Base-by-base conservation (phyloP, 768 basidiomycete species). In the Chalciporus pseudorubinellus region DNA sequence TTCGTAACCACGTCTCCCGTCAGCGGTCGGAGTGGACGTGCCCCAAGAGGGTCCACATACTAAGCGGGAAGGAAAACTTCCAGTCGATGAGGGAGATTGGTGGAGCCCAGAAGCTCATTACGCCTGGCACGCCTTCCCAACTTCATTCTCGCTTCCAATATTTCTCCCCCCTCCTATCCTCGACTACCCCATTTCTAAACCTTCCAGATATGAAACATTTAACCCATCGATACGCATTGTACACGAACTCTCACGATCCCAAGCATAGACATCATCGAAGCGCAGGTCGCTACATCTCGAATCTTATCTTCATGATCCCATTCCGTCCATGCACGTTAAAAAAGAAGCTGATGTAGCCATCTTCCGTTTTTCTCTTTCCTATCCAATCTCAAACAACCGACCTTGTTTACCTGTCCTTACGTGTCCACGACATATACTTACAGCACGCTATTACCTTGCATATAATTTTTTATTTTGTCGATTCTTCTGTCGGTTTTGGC, bases 191-290 rank as follows among this genome's bases (percentile, higher is more conserved):
- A 20, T 48, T 45, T 58, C 18, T n/a, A 34, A 28, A 19, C 51
- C 36, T 33, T 47, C 24, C 58, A 64, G 61, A 64, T 58, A 63
- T 51, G 61, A 61, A 31, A 16, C 34, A 36, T 39, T 20, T 52
- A 43, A 64, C 62, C 51, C 56, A 58, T n/a, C 59, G 51, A 62
- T 59, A 62, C 61, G 62, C 62, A 59, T 62, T 61, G 45, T 52
- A 65, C 57, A 63, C 51, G 61, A 55, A 64, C 53, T 52, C 43
- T 51, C 29, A 63, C 59, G 61, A 63, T 29, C 40, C 19, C 58
- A 63, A 45, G 58, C 55, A 57, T 52, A 65, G 62, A 63, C 59
- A 58, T 28, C 62, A 58, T 62, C 24, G n/a, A 43, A 43, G 42
- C 42, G 42, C 42, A 28, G 42, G 42, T 36, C 42, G 42, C 42